Conservation (phyloP, 1,284 basidiomycete genomes). For the Cutaneotrichosporon sp. region DNA sequence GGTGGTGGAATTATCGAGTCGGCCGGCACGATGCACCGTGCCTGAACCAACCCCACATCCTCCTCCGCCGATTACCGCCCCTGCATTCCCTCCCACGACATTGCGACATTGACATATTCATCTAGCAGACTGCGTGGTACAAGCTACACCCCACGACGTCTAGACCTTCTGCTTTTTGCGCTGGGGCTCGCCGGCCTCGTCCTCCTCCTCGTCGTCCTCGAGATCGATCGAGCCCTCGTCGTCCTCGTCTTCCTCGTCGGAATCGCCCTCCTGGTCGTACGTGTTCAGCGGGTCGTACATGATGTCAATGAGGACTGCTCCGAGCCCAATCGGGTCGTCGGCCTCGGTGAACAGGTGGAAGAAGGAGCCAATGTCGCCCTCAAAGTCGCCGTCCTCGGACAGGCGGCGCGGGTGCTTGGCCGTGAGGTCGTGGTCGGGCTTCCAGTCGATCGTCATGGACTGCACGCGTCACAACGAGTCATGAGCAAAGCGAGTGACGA, state of each 20-base stretch:
- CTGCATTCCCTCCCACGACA: no score
- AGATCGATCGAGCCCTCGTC: slow-evolving; percentile 44
- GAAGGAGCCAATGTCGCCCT: slow-evolving; percentile 50
- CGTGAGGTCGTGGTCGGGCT: slow-evolving; percentile 49
- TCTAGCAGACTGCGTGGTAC: no score
- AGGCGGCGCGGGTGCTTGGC: slow-evolving; percentile 46
- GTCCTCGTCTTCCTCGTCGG: slow-evolving; percentile 34
- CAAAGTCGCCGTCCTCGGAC: slow-evolving; percentile 29
- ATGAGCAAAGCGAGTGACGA: not conserved
- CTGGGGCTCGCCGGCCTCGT: slow-evolving; percentile 24
- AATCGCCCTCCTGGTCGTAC: slow-evolving; percentile 34
- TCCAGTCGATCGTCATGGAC: slow-evolving; percentile 49
- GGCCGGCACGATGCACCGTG: no score
- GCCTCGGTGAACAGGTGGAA: slow-evolving; percentile 50
- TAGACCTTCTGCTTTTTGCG: slow-evolving; percentile 31
- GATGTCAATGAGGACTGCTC: slow-evolving; percentile 24
- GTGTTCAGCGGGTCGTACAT: slow-evolving; percentile 37
- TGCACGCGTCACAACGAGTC: slow-evolving; percentile 7
- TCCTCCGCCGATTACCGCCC: no score
- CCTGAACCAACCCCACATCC: no score
- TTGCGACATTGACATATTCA: no score
- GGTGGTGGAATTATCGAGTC: no score
- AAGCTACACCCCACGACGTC: no score
- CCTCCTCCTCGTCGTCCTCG: slow-evolving; percentile 40
- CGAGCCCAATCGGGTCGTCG: slow-evolving; percentile 29